Evolutionary conservation across 164 flowering plant genomes (phyloP), one percentile per base, ranked within the genome.

Genomic region (Chimonanthus salicifolius): DNA sequence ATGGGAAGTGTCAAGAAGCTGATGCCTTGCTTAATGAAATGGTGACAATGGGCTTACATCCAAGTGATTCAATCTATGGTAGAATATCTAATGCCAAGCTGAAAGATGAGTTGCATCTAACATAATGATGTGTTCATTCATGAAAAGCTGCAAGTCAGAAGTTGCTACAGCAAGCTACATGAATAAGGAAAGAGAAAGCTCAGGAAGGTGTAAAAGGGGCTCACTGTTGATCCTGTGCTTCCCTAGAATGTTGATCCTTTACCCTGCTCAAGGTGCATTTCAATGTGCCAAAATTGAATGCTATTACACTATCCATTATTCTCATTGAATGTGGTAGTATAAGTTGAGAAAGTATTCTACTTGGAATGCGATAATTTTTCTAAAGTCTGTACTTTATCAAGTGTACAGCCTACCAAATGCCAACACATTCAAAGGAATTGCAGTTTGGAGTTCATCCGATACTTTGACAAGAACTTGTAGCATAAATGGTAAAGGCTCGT

Each of bases 1-100:
- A 87, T 79, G 87, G 85, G 70, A 88, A 90, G 69, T 79, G 79
- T 83, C 72, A 76, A 62, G 94, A 87, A 64, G 95, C 92, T 70
- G 83, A 87, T 75, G 72, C 44, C 76, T 66, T 92, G 50, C 74
- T 84, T 20, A 72, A 77, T 54, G 79, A 82, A 74, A 89, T 90
- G 96, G 62, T 75, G 6, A 75, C 51, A 50, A 77, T 67, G 0
- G 89, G 92, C 16, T 62, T 90, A 64, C 71, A 78, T 46, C 91
- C 91, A 7, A 75, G 87, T n/a, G 68, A 69, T 71, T 82, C 87
- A 45, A 3, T 83, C 15, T 78, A 75, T 54, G 76, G 78, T 69
- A 65, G 82, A 50, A 74, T 89, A 66, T 79, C 79, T 60, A 77
- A 78, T 78, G 87, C 85, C 75, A 84, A 84, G 74, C 20, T 66